Percentiles rank a stretch among this genome's conserved stretches.
These are phyloP conservation scores for Corchorus capsularis DNA, from an alignment of 345 rosid genomes.

Conservation along the genomic window DNA sequence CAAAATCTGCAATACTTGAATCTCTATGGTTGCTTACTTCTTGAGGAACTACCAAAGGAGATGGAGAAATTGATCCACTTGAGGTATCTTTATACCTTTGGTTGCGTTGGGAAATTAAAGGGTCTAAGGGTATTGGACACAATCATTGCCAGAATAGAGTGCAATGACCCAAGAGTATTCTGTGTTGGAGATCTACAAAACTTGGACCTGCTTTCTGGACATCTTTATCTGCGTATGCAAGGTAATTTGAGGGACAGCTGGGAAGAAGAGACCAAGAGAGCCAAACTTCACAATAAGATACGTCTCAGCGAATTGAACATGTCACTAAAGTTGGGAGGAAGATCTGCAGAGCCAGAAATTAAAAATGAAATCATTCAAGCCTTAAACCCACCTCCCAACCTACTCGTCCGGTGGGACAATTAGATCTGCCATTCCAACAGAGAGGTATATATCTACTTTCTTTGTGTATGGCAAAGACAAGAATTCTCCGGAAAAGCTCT, in stretches of 20 bases:
- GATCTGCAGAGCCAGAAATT: no score
- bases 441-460: no score
- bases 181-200: not conserved
- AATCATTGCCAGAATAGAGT: not conserved
- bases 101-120: not conserved
- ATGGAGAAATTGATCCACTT: not conserved
- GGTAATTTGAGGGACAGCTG: not conserved
- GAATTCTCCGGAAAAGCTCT: no score
- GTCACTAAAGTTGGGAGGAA: no score
- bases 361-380: no score
- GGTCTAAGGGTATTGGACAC: not conserved
- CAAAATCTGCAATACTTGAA: not conserved
- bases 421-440: no score
- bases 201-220: not conserved
- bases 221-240: not conserved
- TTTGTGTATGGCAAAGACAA: no score
- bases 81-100: not conserved
- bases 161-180: not conserved
- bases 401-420: no score
- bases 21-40: not conserved
- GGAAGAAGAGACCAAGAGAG: not conserved
- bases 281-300: not conserved
- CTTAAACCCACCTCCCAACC: no score
- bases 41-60: not conserved
- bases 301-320: no score